Evolutionary conservation across 768 basidiomycete genomes (phyloP), one percentile per base, ranked within the genome.

Genomic region (Russula ochroleuca): DNA sequence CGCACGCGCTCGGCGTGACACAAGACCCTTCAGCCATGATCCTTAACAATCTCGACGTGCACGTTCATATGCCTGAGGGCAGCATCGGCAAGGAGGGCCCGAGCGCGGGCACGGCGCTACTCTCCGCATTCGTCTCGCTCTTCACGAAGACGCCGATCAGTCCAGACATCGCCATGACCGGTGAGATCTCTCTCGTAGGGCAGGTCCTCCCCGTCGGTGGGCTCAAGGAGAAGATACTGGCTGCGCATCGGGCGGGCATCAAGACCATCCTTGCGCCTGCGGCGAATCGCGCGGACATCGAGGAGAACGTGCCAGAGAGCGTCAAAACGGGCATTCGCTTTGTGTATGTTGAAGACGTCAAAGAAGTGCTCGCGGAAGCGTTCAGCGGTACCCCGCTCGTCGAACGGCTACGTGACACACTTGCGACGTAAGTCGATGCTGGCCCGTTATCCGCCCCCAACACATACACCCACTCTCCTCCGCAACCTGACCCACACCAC

Each of bases 61-160:
- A 98, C 74, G 83, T 99, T 45, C 97, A 98, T 73, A 98, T 97
- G 96, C 93, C 94, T 0, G 94, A 93, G 72, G 94, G 93, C 10
- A 88, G 87, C 70, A 86, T 94, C 59, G 92, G 92, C 23, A 94
- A 98, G 77, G 95, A 97, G 69, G 97, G 97, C 0, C 97, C 97
- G 1, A 94, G 91, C 69, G 97, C 97, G 2, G 97, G 97, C 38
- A 98, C 92, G 5, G 97, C 97, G 0, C 86, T 99, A 45, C 71
- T 97, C 62, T 85, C 90, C 50, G 94, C 96, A 0, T 88, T 98
- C 67, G 94, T 98, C 49, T 91, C 88, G 48, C 79, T 98, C 61
- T 92, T 98, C 75, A 95, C 90, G 0, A 88, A 87, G 76, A 91
- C 86, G 5, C 84, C 78, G 74, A 85, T 98, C 49, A 81, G 81